A percentile compares a stretch with the other conserved stretches of the same genome.
phyloP scores from a whole-genome alignment of 2,329 filamentous ascomycete genomes.

The Aspergillus japonicus region DNA sequence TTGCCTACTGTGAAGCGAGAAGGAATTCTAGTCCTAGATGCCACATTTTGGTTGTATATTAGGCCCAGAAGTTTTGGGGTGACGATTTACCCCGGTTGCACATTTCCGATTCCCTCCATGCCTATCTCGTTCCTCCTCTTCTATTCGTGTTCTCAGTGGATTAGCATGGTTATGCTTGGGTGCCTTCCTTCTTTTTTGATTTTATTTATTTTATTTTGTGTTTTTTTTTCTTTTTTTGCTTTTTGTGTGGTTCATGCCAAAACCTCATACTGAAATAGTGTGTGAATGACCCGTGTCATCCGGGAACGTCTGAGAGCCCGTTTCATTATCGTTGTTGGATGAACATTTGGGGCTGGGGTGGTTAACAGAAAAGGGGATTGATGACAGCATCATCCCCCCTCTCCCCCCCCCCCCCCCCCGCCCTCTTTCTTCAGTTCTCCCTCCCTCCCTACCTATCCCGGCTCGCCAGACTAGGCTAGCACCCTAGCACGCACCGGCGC shows the following conservation, averaged over 20 bases:
- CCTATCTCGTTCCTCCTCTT: too few species aligned
- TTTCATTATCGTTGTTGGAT: not conserved
- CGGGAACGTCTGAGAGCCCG: not conserved
- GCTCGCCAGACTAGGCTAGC: slow-evolving; percentile 2
- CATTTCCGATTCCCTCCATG: not conserved
- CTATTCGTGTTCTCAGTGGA: too few species aligned
- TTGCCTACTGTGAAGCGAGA: slow-evolving; percentile 1
- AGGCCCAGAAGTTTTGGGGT: not conserved
- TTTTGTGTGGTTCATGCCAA: slow-evolving; percentile 7
- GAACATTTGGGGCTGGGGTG: not conserved
- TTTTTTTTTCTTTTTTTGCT: slow-evolving; percentile 2
- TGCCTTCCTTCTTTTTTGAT: not conserved
- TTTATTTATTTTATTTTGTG: not conserved
- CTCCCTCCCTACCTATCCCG: not conserved
- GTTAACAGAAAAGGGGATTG: not conserved
- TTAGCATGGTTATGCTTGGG: not conserved
- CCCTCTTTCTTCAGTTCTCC: not conserved
- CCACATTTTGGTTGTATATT: slow-evolving; percentile 10
- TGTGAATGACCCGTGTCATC: not conserved
- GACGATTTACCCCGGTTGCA: not conserved
- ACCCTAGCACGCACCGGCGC: not conserved
- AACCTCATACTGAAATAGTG: not conserved
- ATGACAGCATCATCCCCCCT: too few species aligned
- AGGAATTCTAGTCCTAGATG: slow-evolving; percentile 6
- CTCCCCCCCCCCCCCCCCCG: too few species aligned